Percentiles rank a stretch among this genome's conserved stretches.
These are phyloP conservation scores for Abrus precatorius DNA, from an alignment of 306 rosid genomes.

Conservation along the genomic window DNA sequence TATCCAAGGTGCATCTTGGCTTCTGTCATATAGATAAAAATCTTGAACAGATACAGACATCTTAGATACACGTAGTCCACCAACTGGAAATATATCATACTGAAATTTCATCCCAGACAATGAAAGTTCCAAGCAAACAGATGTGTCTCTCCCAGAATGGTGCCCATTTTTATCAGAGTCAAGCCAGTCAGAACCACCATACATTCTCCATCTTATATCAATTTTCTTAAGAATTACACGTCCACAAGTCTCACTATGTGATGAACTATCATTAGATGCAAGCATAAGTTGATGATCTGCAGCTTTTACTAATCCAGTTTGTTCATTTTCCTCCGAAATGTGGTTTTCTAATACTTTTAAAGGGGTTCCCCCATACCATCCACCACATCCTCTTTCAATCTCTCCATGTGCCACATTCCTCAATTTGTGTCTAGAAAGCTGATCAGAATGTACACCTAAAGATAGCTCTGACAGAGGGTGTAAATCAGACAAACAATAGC, in stretches of 20 bases:
- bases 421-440: constrained; percentile 52
- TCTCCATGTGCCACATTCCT: constrained; percentile 59
- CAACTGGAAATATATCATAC: constrained; percentile 78
- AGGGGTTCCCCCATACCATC: constrained; percentile 75
- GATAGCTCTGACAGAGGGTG: constrained; percentile 67
- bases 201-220: constrained; percentile 86
- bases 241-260: constrained; percentile 61
- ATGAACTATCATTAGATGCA: constrained; percentile 54
- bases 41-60: constrained; percentile 83
- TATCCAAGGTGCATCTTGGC: constrained; percentile 93
- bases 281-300: constrained; percentile 52
- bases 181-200: constrained; percentile 82
- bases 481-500: constrained; percentile 73
- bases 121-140: constrained; percentile 69
- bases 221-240: constrained; percentile 74
- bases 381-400: constrained; percentile 66
- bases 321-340: constrained; percentile 61
- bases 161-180: constrained; percentile 57
- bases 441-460: constrained; percentile 59
- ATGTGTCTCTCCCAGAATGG: constrained; percentile 68
- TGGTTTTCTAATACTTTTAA: constrained; percentile 79
- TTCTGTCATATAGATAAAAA: constrained; percentile 76
- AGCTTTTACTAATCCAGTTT: constrained; percentile 43
- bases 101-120: constrained; percentile 79
- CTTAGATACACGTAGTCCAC: constrained; percentile 77